Evolutionary conservation across 352 stramenopile species (phyloP).

Genomic region (Globisporangium iwayamae): DNA sequence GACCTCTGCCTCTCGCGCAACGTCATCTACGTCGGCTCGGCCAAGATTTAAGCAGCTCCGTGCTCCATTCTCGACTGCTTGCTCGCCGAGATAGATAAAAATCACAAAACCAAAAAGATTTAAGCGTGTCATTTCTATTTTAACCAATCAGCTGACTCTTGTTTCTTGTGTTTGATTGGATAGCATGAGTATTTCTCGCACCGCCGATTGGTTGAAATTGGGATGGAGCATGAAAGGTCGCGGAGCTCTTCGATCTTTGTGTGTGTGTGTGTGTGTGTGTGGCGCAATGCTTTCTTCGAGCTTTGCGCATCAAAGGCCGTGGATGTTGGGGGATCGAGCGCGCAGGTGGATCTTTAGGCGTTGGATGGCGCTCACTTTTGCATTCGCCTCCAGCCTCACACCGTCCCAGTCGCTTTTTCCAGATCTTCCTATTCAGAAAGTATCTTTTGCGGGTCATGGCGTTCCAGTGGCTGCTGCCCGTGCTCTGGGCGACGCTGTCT

Average conservation of each 20-base stretch:
- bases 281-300: conserved; percentile 10
- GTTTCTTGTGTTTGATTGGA: conserved; percentile 14
- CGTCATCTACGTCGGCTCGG: conserved; percentile 86
- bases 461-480: conserved; percentile 14
- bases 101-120: neutral
- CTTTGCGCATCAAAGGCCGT: conserved; percentile 13
- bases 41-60: conserved; percentile 67
- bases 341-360: neutral
- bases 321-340: neutral
- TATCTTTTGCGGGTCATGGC: conserved; percentile 14
- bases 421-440: neutral
- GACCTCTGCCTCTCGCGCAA: conserved; percentile 88
- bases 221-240: conserved; percentile 25
- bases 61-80: neutral
- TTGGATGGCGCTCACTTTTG: conserved; percentile 15
- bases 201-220: neutral
- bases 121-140: neutral
- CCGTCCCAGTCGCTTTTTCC: neutral
- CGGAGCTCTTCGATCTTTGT: conserved; percentile 21
- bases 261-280: conserved; percentile 7
- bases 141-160: conserved; percentile 24
- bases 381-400: conserved; percentile 13
- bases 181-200: too few species aligned
- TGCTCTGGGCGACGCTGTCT: conserved; percentile 12
- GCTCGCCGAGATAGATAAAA: neutral